These are phyloP conservation scores for Claviceps humidiphila DNA, from an alignment of 2,329 filamentous ascomycete genomes.

Conservation along the genomic window DNA sequence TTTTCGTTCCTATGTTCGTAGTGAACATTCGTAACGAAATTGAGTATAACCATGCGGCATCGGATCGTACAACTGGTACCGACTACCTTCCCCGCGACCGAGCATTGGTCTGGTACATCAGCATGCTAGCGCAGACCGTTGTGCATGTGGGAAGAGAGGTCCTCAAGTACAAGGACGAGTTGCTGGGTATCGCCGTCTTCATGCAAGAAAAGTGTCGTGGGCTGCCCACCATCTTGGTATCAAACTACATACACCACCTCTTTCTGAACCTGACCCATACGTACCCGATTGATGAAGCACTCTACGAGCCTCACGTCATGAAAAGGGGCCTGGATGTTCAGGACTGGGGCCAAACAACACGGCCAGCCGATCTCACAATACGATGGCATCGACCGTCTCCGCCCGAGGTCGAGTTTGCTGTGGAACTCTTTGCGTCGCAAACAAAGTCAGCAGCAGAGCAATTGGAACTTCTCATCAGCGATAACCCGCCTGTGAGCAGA, in stretches of 20 bases:
- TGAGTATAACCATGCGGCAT: constrained; percentile 89
- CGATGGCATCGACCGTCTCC: constrained; percentile 79
- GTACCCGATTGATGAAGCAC: constrained; percentile 77
- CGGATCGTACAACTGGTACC: constrained; percentile 81
- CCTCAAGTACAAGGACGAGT: constrained; percentile 73
- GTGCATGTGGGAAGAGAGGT: constrained; percentile 90
- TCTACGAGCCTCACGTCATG: constrained; percentile 71
- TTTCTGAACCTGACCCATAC: constrained; percentile 89
- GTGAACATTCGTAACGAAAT: constrained; percentile 92
- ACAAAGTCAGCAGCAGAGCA: constrained; percentile 62
- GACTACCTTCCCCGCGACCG: constrained; percentile 89
- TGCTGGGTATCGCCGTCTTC: constrained; percentile 82
- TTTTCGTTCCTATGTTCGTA: constrained; percentile 80
- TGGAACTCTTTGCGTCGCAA: constrained; percentile 78
- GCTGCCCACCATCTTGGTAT: constrained; percentile 87
- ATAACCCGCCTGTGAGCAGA: constrained; percentile 68
- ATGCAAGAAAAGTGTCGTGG: constrained; percentile 96
- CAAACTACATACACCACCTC: constrained; percentile 94
- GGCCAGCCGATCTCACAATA: constrained; percentile 65
- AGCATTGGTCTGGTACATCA: constrained; percentile 91
- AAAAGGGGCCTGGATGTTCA: constrained; percentile 57
- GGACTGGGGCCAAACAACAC: constrained; percentile 74
- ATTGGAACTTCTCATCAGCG: constrained; percentile 66
- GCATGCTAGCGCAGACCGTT: constrained; percentile 94
- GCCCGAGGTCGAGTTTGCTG: constrained; percentile 75